Evolutionary conservation across 2,329 filamentous ascomycete genomes (phyloP).

Genomic region (Dryadomyces quercus-mongolicae): DNA sequence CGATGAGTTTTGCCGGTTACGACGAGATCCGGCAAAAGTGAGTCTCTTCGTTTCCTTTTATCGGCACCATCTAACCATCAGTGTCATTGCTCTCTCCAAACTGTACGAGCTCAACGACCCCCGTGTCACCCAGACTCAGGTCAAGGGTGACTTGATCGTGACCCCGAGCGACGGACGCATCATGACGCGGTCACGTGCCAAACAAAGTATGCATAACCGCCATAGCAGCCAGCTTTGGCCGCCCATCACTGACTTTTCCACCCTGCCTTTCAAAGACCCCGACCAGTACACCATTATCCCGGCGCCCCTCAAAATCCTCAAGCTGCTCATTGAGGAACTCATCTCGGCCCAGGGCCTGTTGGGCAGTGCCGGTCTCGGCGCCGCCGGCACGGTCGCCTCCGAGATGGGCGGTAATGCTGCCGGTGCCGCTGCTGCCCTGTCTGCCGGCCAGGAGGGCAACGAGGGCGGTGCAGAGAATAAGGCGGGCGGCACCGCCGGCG

Average conservation of each 20-base stretch:
- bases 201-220: constrained; percentile 47
- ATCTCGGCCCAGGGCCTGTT: constrained; percentile 62
- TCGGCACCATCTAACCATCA: constrained; percentile 24
- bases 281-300: constrained; percentile 82
- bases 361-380: constrained; percentile 16
- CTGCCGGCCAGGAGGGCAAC: constrained; percentile 16
- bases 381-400: constrained; percentile 37
- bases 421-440: background rate
- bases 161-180: constrained; percentile 62
- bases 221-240: constrained; percentile 11
- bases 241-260: constrained; percentile 11
- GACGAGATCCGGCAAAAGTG: constrained; percentile 96
- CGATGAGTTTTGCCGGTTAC: constrained; percentile 92
- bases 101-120: constrained; percentile 79
- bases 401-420: constrained; percentile 30
- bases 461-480: background rate
- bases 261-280: constrained; percentile 46
- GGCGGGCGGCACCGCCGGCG: constrained; percentile 21
- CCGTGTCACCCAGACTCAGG: constrained; percentile 64
- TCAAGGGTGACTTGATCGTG: constrained; percentile 86
- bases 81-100: constrained; percentile 85
- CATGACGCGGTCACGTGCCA: constrained; percentile 85
- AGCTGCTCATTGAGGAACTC: constrained; percentile 88
- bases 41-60: constrained; percentile 21
- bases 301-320: constrained; percentile 87